Evolutionary conservation across 2,329 filamentous ascomycete species (phyloP), one percentile per base, ranked within the genome.

Genomic region (Monosporascus sp.): DNA sequence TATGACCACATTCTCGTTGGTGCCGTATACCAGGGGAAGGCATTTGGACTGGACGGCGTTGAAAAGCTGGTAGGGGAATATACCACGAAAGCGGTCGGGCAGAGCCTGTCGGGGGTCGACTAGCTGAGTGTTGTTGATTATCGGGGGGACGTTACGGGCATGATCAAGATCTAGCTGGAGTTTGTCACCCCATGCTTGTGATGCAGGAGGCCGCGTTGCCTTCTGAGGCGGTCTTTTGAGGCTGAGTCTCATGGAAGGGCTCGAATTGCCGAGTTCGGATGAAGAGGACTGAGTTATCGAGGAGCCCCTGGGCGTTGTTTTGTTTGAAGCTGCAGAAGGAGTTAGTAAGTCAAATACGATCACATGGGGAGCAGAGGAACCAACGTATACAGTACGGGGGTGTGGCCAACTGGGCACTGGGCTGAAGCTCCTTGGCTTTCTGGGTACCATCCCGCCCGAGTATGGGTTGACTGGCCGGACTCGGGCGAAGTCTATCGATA

Each of bases 31-130:
- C 0, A 76, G 67, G 0, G 77, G 66, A 60, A 93, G 94, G 61
- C 86, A 90, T 64, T 86, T 90, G 0, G 90, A 94, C 63, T 95
- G 90, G 0, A 93, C 80, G 6, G 86, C 88, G 65, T 95, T 96
- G 72, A 96, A 90, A 0, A 87, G 69, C 1, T 83, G 79, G 58
- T 88, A 94, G 0, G 84, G 79, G 61, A 94, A 95, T 0, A 93
- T 67, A 1, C 80, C 71, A 22, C 83, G 81, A 58, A 90, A 83
- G 38, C 79, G 81, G 68, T 92, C 86, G 2, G 89, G 85, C 1
- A 94, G 72, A 11, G 79, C 75, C 54, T 80, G 73, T 5, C 65
- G 66, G 17, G 73, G 69, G 44, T 66, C 68, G 51, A 78, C 50
- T 1, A 79, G 69, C 17, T 64, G 64, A 24, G 73, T 71, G 1